A percentile compares a stretch with the other conserved stretches of the same genome.
phyloP scores from a whole-genome alignment of 352 stramenopile species.

The Elongisporangium undulatum region DNA sequence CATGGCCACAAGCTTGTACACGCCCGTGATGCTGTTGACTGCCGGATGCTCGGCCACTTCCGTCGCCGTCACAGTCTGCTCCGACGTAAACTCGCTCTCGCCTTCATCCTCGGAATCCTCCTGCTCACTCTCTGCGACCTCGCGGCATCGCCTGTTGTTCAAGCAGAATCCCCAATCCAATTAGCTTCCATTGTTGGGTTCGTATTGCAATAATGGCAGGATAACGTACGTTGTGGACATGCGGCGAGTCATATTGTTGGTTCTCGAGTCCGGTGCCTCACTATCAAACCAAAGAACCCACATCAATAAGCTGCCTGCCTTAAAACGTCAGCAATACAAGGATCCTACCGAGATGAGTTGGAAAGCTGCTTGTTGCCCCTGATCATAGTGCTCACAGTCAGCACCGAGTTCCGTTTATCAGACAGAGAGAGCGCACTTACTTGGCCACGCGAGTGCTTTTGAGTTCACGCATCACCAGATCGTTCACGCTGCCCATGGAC shows the following conservation, averaged over 20 bases:
- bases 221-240: conserved; percentile 66
- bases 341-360: conserved; percentile 45
- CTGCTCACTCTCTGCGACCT: conserved; percentile 28
- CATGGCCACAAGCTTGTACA: conserved; percentile 81
- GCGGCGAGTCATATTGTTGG: conserved; percentile 28
- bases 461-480: conserved; percentile 70
- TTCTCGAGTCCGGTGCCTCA: conserved; percentile 58
- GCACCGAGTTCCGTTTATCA: background rate
- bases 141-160: conserved; percentile 26
- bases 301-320: background rate
- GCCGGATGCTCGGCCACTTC: conserved; percentile 66
- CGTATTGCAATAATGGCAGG: background rate
- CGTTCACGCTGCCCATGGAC: conserved; percentile 72
- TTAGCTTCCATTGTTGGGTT: background rate
- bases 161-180: background rate
- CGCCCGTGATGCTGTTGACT: conserved; percentile 75
- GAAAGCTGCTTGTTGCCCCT: conserved; percentile 53
- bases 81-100: conserved; percentile 44
- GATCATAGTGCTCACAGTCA: conserved; percentile 1
- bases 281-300: conserved; percentile 14
- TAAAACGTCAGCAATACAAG: background rate
- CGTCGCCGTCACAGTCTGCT: conserved; percentile 67
- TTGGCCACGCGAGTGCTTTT: conserved; percentile 42
- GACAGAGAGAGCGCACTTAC: conserved; percentile 2
- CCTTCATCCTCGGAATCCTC: conserved; percentile 41